Conservation (phyloP, 2,329 filamentous ascomycete genomes). For the Penicillium freii region DNA sequence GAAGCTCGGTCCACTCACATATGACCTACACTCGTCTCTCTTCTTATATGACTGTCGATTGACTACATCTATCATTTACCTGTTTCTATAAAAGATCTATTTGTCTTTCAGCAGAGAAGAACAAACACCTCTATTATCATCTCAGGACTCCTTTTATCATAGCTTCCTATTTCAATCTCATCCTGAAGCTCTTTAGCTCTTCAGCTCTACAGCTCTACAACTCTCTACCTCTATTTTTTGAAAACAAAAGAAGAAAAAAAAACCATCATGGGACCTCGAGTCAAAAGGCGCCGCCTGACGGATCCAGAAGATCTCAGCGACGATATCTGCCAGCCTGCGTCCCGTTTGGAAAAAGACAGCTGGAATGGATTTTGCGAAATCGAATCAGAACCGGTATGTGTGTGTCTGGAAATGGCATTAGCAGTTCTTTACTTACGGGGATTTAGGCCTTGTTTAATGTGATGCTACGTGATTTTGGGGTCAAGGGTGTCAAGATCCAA, state of each 20-base stretch:
- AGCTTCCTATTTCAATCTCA: conserved; percentile 1
- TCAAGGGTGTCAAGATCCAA: conserved; percentile 68
- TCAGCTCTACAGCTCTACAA: not conserved
- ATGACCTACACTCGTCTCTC: conserved; percentile 4
- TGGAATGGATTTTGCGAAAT: conserved; percentile 63
- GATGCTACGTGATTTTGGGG: conserved; percentile 76
- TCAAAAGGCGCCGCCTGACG: conserved; percentile 32
- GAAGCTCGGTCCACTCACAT: conserved; percentile 25
- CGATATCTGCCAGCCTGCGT: conserved; percentile 34
- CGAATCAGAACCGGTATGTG: conserved; percentile 80
- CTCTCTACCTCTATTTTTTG: not conserved
- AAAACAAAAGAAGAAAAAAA: too few relatives aligned
- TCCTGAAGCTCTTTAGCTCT: not conserved
- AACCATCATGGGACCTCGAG: conserved; percentile 29
- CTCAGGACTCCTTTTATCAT: not conserved
- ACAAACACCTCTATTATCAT: not conserved
- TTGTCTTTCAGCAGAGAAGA: not conserved
- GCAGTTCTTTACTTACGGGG: not conserved
- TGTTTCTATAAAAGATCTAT: not conserved
- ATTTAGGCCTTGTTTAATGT: conserved; percentile 76
- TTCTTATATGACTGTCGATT: not conserved
- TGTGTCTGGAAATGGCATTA: not conserved
- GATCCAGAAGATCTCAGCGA: conserved; percentile 23
- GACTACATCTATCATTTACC: not conserved
- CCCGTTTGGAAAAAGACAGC: conserved; percentile 38